Conservation (phyloP, 306 rosid genomes). For the Rosa chinensis region DNA sequence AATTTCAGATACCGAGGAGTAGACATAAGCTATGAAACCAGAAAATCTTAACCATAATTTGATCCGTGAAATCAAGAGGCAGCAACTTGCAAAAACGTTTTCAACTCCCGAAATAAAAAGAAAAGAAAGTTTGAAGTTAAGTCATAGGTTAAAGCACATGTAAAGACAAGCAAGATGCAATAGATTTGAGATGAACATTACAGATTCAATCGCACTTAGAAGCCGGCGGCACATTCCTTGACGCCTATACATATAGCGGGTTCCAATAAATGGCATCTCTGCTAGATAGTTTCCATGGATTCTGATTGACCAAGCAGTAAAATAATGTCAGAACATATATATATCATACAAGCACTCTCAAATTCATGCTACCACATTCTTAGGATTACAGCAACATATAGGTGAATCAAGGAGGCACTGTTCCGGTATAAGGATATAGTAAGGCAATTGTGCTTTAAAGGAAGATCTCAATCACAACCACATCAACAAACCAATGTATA, state of each 20-base stretch:
- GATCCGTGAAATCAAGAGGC: background rate
- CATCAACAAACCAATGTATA: background rate
- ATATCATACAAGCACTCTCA: background rate
- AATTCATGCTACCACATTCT: background rate
- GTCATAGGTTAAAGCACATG: slow-evolving; percentile 6
- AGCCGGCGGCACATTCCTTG: slow-evolving; percentile 98
- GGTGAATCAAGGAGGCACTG: background rate
- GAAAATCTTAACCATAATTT: background rate
- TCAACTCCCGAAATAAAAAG: background rate
- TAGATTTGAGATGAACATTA: slow-evolving; percentile 35
- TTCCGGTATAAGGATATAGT: background rate
- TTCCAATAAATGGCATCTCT: slow-evolving; percentile 98
- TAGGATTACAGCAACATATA: background rate
- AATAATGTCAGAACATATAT: slow-evolving; percentile 20
- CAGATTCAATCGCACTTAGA: slow-evolving; percentile 69
- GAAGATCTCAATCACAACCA: background rate
- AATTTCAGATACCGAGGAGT: background rate
- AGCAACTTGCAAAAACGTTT: background rate
- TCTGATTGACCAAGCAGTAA: slow-evolving; percentile 50
- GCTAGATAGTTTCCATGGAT: slow-evolving; percentile 82
- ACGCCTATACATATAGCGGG: slow-evolving; percentile 86
- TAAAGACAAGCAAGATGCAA: slow-evolving; percentile 15
- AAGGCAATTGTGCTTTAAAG: background rate
- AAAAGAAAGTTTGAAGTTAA: background rate
- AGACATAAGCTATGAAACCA: background rate